phyloP scores from a whole-genome alignment of 2,329 filamentous ascomycete species.

The Chaetomium sp. region DNA sequence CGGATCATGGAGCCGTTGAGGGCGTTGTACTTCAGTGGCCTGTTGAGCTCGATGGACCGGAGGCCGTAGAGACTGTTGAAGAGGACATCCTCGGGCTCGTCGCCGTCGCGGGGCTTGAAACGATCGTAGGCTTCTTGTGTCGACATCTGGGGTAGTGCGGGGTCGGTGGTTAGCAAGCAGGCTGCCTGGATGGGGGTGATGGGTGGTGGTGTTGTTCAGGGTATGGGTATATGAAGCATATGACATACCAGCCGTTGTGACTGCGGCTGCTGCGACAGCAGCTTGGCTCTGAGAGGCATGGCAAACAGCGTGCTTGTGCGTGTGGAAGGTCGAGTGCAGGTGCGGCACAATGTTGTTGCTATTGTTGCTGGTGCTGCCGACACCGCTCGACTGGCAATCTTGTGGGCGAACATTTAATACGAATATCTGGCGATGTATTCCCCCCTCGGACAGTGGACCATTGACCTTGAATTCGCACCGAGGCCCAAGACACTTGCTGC shows the following conservation, averaged over 20 bases:
- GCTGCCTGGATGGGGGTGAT: too few species aligned
- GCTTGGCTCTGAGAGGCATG: slow-evolving; percentile 83
- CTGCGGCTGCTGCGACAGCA: slow-evolving; percentile 57
- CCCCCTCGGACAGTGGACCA: slow-evolving; percentile 24
- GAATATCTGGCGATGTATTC: slow-evolving; percentile 16
- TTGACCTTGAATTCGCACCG: slow-evolving; percentile 20
- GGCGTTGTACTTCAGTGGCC: slow-evolving; percentile 87
- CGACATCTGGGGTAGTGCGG: slow-evolving; percentile 42
- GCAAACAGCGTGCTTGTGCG: slow-evolving; percentile 38
- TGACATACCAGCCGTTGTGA: slow-evolving; percentile 23
- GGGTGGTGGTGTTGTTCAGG: background rate
- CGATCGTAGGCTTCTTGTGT: slow-evolving; percentile 35
- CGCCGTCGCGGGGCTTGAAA: slow-evolving; percentile 62
- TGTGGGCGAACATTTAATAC: slow-evolving; percentile 55
- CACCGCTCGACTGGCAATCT: slow-evolving; percentile 57
- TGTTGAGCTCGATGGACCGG: slow-evolving; percentile 90
- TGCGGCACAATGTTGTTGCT: slow-evolving; percentile 45
- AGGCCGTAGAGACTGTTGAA: slow-evolving; percentile 89
- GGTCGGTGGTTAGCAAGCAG: background rate
- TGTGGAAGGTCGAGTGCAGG: slow-evolving; percentile 37
- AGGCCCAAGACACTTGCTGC: slow-evolving; percentile 25
- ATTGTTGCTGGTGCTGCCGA: slow-evolving; percentile 49
- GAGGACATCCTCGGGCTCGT: slow-evolving; percentile 87
- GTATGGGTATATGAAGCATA: background rate
- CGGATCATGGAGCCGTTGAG: slow-evolving; percentile 92